Base-by-base conservation (phyloP, 1,284 basidiomycete genomes). In the Puccinia novopanici region DNA sequence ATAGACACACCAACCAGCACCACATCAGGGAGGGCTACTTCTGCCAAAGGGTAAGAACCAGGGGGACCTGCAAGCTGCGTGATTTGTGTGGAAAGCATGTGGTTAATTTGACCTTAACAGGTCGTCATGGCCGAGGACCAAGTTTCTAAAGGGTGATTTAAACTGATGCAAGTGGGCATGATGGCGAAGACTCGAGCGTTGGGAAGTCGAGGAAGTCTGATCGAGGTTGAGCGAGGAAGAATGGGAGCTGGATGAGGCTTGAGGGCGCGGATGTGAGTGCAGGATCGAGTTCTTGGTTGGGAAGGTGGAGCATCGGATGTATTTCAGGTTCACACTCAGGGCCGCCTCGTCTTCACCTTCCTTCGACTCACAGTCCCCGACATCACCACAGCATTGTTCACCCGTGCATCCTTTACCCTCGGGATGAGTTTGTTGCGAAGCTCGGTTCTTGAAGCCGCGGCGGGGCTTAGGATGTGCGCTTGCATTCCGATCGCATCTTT, bases 271-370 rank as follows among this genome's bases (percentile, higher is more conserved):
- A 1, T 42, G 45, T 19, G 63, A 48, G n/a, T 45, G 37, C 5
- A 67, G 37, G 22, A 67, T 67, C 37, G 63, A 67, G 63, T 67
- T 67, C 45, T 45, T 67, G 63, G 63, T 67, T 30, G 63, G 63
- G 45, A 67, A 67, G 45, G 63, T 67, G 9, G 63, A 67, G 6
- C 37, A 67, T 42, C 15, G 63, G n/a, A 67, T 17, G 63, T 67
- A 67, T 45, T 67, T 45, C 8, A 67, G 3, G 63, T 67, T 67
- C 13, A 67, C 42, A 45, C 45, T 67, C 40, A 59, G 57, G 9
- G 27, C 27, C 57, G 27, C 57, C 34, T 59, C 57, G 3, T 59
- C 57, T 59, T 59, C 27, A 24, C 27, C 34, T 1, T 30, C 57
- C 8, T 59, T 59, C n/a, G 55, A 5, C 5, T 13, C n/a, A 57